Evolutionary conservation across 2,329 filamentous ascomycete species (phyloP).

Genomic region (Ophiostoma sp.): DNA sequence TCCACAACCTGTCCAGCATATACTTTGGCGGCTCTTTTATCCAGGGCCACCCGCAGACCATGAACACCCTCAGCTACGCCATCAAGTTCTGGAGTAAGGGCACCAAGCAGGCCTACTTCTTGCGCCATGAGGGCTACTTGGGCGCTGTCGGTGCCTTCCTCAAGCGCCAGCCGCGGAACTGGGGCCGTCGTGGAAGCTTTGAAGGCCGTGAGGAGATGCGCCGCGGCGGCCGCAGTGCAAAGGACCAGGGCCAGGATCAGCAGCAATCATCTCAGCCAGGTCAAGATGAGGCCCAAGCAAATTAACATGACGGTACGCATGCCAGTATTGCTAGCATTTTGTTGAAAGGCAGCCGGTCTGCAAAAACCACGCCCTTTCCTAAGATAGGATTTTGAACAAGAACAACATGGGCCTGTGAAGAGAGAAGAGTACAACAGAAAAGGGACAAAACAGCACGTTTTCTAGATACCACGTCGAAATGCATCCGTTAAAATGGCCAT

Average conservation of each 20-base stretch:
- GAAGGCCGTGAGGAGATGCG: slow-evolving; percentile 41
- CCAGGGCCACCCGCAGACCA: slow-evolving; percentile 90
- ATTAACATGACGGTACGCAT: background rate
- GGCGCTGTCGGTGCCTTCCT: slow-evolving; percentile 92
- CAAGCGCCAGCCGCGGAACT: slow-evolving; percentile 82
- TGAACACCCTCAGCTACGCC: slow-evolving; percentile 94
- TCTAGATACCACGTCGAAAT: background rate
- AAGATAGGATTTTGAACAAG: background rate
- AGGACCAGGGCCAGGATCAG: background rate
- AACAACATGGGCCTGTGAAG: background rate
- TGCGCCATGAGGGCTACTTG: slow-evolving; percentile 92
- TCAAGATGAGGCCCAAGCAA: background rate
- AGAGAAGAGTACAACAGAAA: background rate
- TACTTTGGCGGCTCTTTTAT: slow-evolving; percentile 99
- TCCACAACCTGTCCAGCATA: slow-evolving; percentile 83
- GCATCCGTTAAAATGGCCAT: background rate
- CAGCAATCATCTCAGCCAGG: background rate
- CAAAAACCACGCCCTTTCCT: too few species aligned
- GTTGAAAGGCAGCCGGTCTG: too few species aligned
- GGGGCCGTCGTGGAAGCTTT: slow-evolving; percentile 77
- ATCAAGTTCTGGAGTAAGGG: slow-evolving; percentile 96
- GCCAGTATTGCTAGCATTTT: too few species aligned
- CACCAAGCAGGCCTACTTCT: slow-evolving; percentile 88
- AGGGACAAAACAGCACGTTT: background rate
- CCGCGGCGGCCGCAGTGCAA: background rate